A percentile compares a stretch with the other conserved stretches of the same genome.
Evolutionary conservation across 306 rosid genomes (phyloP).

Genomic region (Sechiopsis laciniata): DNA sequence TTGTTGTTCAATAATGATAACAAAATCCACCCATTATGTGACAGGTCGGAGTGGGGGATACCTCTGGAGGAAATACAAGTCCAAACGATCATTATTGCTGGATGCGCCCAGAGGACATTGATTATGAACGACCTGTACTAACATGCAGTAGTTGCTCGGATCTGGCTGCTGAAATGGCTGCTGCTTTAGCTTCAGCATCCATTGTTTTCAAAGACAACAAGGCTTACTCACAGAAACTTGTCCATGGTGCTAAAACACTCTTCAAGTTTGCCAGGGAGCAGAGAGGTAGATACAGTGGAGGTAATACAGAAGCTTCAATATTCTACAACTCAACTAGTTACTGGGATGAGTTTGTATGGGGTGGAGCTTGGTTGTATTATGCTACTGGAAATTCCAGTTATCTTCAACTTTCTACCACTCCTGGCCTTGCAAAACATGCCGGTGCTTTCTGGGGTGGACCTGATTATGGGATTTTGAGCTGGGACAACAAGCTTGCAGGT

Average conservation of each 20-base stretch:
- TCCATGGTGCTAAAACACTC: slow-evolving; percentile 86
- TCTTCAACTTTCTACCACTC: slow-evolving; percentile 77
- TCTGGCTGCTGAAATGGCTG: slow-evolving; percentile 96
- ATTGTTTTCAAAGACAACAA: slow-evolving; percentile 97
- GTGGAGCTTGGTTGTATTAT: slow-evolving; percentile 96
- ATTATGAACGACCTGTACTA: slow-evolving; percentile 64
- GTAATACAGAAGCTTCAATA: slow-evolving; percentile 52
- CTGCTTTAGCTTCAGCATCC: slow-evolving; percentile 87
- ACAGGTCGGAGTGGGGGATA: slow-evolving; percentile 80
- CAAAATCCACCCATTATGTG: slow-evolving; percentile 5
- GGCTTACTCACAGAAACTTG: slow-evolving; percentile 90
- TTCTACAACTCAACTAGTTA: slow-evolving; percentile 81
- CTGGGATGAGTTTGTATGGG: slow-evolving; percentile 94
- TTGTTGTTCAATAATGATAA: neutral
- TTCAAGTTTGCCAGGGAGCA: slow-evolving; percentile 57
- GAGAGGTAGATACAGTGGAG: slow-evolving; percentile 74
- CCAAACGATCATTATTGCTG: slow-evolving; percentile 95
- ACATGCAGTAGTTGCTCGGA: slow-evolving; percentile 61
- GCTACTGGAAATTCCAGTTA: slow-evolving; percentile 88
- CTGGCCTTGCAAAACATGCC: slow-evolving; percentile 84
- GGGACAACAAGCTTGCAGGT: slow-evolving; percentile 99
- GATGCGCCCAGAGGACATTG: slow-evolving; percentile 97
- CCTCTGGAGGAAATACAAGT: slow-evolving; percentile 67
- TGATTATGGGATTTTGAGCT: slow-evolving; percentile 87
- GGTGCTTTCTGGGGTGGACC: slow-evolving; percentile 99